Percentiles rank a stretch among this genome's conserved stretches.
phyloP scores from a whole-genome alignment of 2,329 filamentous ascomycete genomes.

The Trichoderma arundinaceum region DNA sequence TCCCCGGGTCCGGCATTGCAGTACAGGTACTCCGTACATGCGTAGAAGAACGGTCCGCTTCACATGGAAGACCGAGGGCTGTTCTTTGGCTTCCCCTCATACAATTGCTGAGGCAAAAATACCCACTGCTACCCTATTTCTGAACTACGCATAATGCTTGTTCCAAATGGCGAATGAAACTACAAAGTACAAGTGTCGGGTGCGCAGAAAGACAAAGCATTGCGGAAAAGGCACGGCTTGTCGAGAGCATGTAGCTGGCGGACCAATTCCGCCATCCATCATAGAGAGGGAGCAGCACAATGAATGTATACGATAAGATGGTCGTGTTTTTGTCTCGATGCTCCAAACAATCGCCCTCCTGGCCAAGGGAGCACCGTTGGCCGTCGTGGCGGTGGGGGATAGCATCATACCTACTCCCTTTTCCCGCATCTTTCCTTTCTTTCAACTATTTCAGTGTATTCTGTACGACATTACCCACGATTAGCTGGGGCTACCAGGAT shows the following conservation, averaged over 20 bases:
- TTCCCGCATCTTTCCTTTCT: background rate
- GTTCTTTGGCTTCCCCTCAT: conserved; percentile 26
- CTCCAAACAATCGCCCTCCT: background rate
- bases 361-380: background rate
- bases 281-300: background rate
- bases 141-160: background rate
- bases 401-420: background rate
- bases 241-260: background rate
- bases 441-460: background rate
- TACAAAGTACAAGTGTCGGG: background rate
- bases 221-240: background rate
- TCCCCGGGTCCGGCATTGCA: conserved; percentile 35
- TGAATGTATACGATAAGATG: background rate
- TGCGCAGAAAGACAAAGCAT: background rate
- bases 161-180: background rate
- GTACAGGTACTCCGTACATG: conserved; percentile 28
- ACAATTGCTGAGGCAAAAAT: background rate
- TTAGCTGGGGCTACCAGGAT: background rate
- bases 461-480: background rate
- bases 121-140: background rate
- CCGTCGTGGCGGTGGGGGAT: background rate
- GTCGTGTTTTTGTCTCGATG: background rate
- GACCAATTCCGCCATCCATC: background rate
- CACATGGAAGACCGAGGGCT: conserved; percentile 36
- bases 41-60: conserved; percentile 38